Conservation (phyloP, 2,329 filamentous ascomycete genomes). For the Nigrograna mackinnonii region DNA sequence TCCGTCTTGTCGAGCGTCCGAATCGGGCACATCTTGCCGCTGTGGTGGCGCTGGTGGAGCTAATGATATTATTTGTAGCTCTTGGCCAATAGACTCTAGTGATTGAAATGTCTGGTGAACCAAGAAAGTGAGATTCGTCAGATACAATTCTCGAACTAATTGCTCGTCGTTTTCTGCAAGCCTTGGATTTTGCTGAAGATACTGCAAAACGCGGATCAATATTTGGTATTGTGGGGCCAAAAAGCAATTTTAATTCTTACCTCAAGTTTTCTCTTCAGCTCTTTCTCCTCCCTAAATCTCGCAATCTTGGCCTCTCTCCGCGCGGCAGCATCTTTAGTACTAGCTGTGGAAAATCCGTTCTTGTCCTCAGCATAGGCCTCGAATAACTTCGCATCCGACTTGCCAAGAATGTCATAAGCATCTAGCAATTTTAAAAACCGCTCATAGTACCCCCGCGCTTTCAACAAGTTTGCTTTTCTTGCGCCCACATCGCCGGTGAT, state of each 20-base stretch:
- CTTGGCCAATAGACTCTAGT: constrained; percentile 84
- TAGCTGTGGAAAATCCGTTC: constrained; percentile 72
- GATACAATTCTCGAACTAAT: constrained; percentile 75
- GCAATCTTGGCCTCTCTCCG: constrained; percentile 83
- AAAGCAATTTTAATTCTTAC: constrained; percentile 41
- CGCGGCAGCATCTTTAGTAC: constrained; percentile 66
- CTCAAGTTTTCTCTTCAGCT: constrained; percentile 81
- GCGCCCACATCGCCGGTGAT: constrained; percentile 60
- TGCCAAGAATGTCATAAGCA: constrained; percentile 72
- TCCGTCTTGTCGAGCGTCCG: constrained; percentile 52
- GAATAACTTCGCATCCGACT: constrained; percentile 68
- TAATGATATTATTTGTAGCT: constrained; percentile 78
- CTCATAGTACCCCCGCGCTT: constrained; percentile 74
- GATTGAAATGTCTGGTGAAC: constrained; percentile 82
- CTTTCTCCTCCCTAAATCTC: constrained; percentile 83
- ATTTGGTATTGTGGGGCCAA: neutral
- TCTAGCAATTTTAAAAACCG: constrained; percentile 77
- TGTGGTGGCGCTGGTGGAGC: constrained; percentile 62
- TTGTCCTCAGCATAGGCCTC: constrained; percentile 74
- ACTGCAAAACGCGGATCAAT: constrained; percentile 42
- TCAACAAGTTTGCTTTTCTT: constrained; percentile 63
- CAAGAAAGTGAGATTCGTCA: constrained; percentile 73
- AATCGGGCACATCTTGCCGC: constrained; percentile 36
- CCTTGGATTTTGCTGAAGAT: constrained; percentile 62
- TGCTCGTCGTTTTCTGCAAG: constrained; percentile 78